Evolutionary conservation across 352 stramenopile genomes (phyloP), one percentile per base, ranked within the genome.

Genomic region (Aphanomyces euteiches): DNA sequence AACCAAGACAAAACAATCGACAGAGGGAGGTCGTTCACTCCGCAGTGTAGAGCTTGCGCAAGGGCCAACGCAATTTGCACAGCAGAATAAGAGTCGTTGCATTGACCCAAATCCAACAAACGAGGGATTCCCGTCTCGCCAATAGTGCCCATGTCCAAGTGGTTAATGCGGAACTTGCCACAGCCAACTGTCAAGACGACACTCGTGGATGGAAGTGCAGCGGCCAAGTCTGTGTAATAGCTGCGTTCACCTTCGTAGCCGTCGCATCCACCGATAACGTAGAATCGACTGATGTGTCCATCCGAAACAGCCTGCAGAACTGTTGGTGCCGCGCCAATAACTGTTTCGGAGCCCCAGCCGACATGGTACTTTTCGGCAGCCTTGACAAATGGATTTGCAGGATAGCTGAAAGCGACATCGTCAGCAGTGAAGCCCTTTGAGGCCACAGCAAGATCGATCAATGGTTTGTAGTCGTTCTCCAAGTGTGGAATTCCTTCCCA

Each of bases 41-140:
- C 70, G 47, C 75, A 84, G 56, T 86, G 70, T 43, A 90, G 66
- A 40, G 80, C 80, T 58, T 90, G 83, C 10, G 84, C 81, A 7
- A 92, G 74, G 70, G 85, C 84, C 3, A 73, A 78, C 12, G 84
- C 84, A 41, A 92, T 78, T 36, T 87, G 77, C 34, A 92, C 75
- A 13, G 83, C 84, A 28, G 74, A 81, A 71, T 87, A 90, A 6
- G 74, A 69, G 74, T 92, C 84, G 56, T 92, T 92, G 72, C 83
- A 90, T 69, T 92, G 84, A 47, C 84, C 84, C 78, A 92, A 86
- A 74, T 92, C 84, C 19, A 92, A 69, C 6, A 92, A 69, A 5
- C 84, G 75, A 15, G 84, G 83, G 65, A 92, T 80, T n/a, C 79
- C 81, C 67, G 83, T 85, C 4, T 75, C 67, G 41, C 84, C 67